A percentile compares a stretch with the other conserved stretches of the same genome.
phyloP scores from a whole-genome alignment of 768 basidiomycete species.

The Megacollybia marginata region DNA sequence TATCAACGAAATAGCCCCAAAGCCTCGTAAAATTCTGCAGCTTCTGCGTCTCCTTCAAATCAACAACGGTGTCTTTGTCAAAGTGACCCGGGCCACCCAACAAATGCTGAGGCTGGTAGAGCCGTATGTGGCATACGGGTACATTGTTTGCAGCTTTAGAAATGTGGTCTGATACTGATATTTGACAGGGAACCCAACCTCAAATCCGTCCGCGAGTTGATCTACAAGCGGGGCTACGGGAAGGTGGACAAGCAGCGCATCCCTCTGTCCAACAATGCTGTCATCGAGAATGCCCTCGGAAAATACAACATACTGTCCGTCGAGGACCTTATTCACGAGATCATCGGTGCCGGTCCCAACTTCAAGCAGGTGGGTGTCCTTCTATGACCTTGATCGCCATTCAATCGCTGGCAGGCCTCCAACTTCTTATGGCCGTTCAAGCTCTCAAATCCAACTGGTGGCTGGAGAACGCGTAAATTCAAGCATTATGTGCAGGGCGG shows the following conservation, averaged over 20 bases:
- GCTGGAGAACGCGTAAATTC: slow-evolving; percentile 98
- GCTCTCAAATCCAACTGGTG: slow-evolving; percentile 97
- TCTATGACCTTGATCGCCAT: not conserved
- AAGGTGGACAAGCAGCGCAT: slow-evolving; percentile 98
- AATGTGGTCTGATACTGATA: not conserved
- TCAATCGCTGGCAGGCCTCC: slow-evolving; percentile 44
- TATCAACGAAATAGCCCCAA: slow-evolving; percentile 99
- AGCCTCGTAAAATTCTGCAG: slow-evolving; percentile 98
- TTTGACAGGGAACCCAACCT: slow-evolving; percentile 81
- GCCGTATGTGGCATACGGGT: slow-evolving; percentile 98
- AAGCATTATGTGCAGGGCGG: slow-evolving; percentile 95
- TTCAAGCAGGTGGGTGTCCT: slow-evolving; percentile 83
- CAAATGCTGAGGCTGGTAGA: slow-evolving; percentile 98
- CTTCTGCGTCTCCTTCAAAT: slow-evolving; percentile 98
- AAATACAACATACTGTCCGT: slow-evolving; percentile 94
- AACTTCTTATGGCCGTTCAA: slow-evolving; percentile 99
- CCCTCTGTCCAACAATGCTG: slow-evolving; percentile 86
- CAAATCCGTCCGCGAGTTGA: slow-evolving; percentile 91
- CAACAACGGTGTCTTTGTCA: slow-evolving; percentile 99
- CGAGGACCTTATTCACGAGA: slow-evolving; percentile 97
- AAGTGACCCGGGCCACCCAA: slow-evolving; percentile 91
- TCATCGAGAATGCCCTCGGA: slow-evolving; percentile 88
- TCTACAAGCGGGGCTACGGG: slow-evolving; percentile 99
- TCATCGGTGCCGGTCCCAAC: slow-evolving; percentile 90
- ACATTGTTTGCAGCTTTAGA: slow-evolving; percentile 13